Conservation (phyloP, 1,284 basidiomycete species). For the Austropuccinia psidii region DNA sequence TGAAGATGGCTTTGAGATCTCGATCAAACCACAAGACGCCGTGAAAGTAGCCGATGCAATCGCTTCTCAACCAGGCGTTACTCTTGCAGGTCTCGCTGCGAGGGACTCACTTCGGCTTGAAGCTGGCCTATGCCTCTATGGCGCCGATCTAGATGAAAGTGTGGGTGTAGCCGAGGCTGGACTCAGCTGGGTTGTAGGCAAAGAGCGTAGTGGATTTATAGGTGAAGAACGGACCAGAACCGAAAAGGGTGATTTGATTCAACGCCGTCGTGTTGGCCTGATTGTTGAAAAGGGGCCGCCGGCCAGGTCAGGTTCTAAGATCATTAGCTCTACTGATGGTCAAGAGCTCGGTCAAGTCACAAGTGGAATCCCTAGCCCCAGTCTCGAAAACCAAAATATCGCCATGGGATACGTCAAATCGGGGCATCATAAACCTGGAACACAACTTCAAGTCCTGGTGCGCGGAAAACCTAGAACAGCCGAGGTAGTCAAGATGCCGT, state of each 20-base stretch:
- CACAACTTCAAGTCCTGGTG: conserved; percentile 68
- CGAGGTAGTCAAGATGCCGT: conserved; percentile 66
- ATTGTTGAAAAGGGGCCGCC: conserved; percentile 69
- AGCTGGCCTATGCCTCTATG: conserved; percentile 97
- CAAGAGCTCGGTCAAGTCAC: conserved; percentile 61
- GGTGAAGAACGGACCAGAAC: conserved; percentile 73
- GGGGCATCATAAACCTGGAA: conserved; percentile 85
- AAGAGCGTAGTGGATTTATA: conserved; percentile 61
- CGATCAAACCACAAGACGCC: conserved; percentile 71
- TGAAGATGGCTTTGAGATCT: conserved; percentile 98
- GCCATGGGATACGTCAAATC: conserved; percentile 82
- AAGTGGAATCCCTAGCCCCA: conserved; percentile 91
- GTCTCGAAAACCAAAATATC: conserved; percentile 72
- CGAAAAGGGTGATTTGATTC: conserved; percentile 65
- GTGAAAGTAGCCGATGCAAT: conserved; percentile 65
- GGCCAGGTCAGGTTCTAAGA: conserved; percentile 57
- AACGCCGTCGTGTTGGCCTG: conserved; percentile 71
- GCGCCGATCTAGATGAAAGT: conserved; percentile 81
- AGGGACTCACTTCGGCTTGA: conserved; percentile 88
- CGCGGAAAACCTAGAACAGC: conserved; percentile 65
- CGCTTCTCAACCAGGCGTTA: conserved; percentile 59
- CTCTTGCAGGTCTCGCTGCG: conserved; percentile 82
- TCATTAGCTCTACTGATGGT: conserved; percentile 33
- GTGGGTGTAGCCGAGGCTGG: conserved; percentile 80
- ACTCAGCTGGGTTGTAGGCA: conserved; percentile 84